These are phyloP conservation scores for Hypholoma sublateritium DNA, from an alignment of 768 basidiomycete genomes.

Conservation along the genomic window DNA sequence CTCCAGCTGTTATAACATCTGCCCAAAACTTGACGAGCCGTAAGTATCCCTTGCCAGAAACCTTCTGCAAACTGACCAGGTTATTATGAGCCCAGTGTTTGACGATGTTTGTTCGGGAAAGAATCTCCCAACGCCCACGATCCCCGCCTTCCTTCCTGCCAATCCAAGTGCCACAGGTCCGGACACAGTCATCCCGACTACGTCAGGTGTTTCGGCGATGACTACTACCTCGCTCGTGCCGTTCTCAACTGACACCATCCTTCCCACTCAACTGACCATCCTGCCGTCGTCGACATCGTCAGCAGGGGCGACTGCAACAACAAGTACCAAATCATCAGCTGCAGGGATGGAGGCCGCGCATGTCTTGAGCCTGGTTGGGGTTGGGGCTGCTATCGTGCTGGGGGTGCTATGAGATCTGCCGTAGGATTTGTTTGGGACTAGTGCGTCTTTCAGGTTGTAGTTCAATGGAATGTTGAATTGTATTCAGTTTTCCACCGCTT, in stretches of 20 bases:
- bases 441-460: too few species aligned
- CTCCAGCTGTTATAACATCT: constrained; percentile 2
- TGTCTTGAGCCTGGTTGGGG: not conserved
- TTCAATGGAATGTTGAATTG: too few species aligned
- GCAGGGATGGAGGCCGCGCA: not conserved
- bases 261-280: not conserved
- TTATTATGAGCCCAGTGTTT: not conserved
- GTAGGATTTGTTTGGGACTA: too few species aligned
- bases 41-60: not conserved
- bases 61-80: not conserved
- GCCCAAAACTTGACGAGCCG: constrained; percentile 16
- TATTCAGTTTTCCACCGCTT: too few species aligned
- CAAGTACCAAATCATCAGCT: not conserved
- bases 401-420: not conserved
- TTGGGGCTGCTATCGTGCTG: not conserved
- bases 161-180: not conserved
- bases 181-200: not conserved
- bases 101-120: not conserved
- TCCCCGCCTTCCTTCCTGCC: not conserved
- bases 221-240: not conserved
- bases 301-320: not conserved
- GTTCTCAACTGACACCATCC: not conserved
- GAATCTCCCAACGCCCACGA: not conserved
- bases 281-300: not conserved
- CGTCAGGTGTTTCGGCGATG: not conserved